A percentile compares a stretch with the other conserved stretches of the same genome.
Conservation (phyloP, 1,139 yeast species). For the Suhomyces bokatorum region DNA sequence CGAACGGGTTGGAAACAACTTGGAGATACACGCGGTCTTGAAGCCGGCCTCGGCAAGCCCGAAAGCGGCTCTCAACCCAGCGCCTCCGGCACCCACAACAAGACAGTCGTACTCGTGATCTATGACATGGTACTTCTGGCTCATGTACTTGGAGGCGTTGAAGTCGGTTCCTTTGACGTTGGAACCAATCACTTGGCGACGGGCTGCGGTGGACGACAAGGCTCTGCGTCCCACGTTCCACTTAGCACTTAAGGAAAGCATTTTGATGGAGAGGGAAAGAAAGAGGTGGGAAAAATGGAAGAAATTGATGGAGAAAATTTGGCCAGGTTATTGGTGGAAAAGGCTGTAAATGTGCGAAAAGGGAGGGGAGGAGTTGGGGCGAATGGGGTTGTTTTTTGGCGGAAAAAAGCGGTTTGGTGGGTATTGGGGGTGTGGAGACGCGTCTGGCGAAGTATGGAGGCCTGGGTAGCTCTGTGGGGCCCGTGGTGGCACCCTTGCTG, state of each 20-base stretch:
- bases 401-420: not conserved
- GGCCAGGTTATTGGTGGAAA: constrained; percentile 6
- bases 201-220: constrained; percentile 33
- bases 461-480: not conserved
- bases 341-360: constrained; percentile 3
- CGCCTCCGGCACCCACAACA: constrained; percentile 99
- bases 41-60: constrained; percentile 96
- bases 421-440: not conserved
- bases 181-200: constrained; percentile 42
- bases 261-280: constrained; percentile 6
- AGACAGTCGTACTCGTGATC: constrained; percentile 98
- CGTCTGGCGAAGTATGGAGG: not conserved
- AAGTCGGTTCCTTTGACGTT: constrained; percentile 52
- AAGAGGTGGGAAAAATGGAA: constrained; percentile 2
- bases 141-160: constrained; percentile 42
- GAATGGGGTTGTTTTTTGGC: not conserved
- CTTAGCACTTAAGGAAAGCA: constrained; percentile 19
- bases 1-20: constrained; percentile 96
- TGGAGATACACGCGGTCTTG: constrained; percentile 96
- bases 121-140: constrained; percentile 83
- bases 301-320: constrained; percentile 6
- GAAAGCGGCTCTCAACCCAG: constrained; percentile 97
- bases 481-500: not conserved
- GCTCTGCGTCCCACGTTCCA: constrained; percentile 12
- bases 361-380: not conserved